These are phyloP conservation scores for Aquanectria penicillioides DNA, from an alignment of 2,329 filamentous ascomycete genomes.

Conservation along the genomic window DNA sequence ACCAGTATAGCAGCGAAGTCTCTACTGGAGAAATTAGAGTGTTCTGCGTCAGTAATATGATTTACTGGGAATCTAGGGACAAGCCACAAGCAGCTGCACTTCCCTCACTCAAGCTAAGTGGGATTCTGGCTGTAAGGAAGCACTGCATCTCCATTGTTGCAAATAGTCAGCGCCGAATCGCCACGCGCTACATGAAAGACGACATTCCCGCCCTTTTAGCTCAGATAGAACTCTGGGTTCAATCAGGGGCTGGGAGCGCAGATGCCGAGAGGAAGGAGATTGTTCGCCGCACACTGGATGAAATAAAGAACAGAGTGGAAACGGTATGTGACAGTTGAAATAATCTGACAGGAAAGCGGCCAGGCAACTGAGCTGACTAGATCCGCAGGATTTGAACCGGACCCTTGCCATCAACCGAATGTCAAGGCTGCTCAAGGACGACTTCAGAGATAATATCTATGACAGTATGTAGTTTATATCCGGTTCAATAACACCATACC, in stretches of 20 bases:
- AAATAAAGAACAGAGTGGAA: constrained; percentile 44
- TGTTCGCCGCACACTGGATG: constrained; percentile 46
- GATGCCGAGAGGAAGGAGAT: constrained; percentile 48
- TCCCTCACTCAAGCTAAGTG: constrained; percentile 52
- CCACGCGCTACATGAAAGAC: constrained; percentile 50
- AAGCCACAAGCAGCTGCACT: constrained; percentile 35
- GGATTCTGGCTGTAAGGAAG: constrained; percentile 52
- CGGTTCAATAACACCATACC: rapidly evolving
- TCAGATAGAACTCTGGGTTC: constrained; percentile 55
- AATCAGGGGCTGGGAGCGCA: constrained; percentile 51
- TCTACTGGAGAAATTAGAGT: constrained; percentile 41
- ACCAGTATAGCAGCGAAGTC: constrained; percentile 42
- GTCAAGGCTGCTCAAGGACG: constrained; percentile 8
- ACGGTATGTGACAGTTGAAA: constrained; percentile 36
- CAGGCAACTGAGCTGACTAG: constrained; percentile 18
- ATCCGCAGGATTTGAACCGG: constrained; percentile 38
- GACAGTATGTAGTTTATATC: neutral
- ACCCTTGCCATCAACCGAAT: constrained; percentile 9
- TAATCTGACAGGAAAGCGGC: rapidly evolving
- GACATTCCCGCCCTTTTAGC: constrained; percentile 54
- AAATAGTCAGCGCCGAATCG: constrained; percentile 50
- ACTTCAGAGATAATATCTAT: constrained; percentile 25
- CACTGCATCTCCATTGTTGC: constrained; percentile 58
- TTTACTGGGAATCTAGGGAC: constrained; percentile 52
- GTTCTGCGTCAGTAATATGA: constrained; percentile 57